A percentile compares a stretch with the other conserved stretches of the same genome.
Conservation (phyloP, 331 rosid genomes). For the Telfairia occidentalis region DNA sequence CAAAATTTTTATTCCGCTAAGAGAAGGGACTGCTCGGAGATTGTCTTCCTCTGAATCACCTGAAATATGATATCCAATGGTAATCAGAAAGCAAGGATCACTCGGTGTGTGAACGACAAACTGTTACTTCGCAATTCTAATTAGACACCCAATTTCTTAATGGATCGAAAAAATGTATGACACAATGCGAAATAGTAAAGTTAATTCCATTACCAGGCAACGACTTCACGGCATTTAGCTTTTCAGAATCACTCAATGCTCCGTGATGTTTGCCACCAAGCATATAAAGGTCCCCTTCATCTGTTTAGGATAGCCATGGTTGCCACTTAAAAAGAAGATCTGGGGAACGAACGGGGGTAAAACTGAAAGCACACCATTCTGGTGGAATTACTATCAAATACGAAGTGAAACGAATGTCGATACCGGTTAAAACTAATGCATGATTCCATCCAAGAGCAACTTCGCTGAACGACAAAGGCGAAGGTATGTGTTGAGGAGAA, state of each 20-base stretch:
- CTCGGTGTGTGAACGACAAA: too few species aligned
- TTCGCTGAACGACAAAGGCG: slow-evolving; percentile 22
- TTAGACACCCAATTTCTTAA: background rate
- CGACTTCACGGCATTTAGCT: slow-evolving; percentile 18
- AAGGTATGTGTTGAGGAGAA: slow-evolving; percentile 31
- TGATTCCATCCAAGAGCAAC: slow-evolving; percentile 81
- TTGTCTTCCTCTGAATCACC: slow-evolving; percentile 28
- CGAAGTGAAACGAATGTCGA: background rate
- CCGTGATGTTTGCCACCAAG: slow-evolving; percentile 75
- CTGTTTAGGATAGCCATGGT: slow-evolving; percentile 25
- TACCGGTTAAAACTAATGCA: slow-evolving; percentile 62
- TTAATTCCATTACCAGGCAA: slow-evolving; percentile 35
- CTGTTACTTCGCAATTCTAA: background rate
- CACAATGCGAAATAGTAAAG: background rate
- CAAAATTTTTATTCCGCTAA: slow-evolving; percentile 31
- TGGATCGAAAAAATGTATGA: background rate
- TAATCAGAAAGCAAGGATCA: background rate
- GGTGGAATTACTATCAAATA: background rate
- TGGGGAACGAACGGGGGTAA: background rate
- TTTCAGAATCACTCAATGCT: slow-evolving; percentile 39
- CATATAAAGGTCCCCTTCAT: slow-evolving; percentile 48
- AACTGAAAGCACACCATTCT: background rate
- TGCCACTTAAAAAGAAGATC: background rate
- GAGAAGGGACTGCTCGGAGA: slow-evolving; percentile 37
- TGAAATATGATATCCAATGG: background rate